These are phyloP conservation scores for Aspergillus melleus DNA, from an alignment of 2,329 filamentous ascomycete species.

Conservation along the genomic window DNA sequence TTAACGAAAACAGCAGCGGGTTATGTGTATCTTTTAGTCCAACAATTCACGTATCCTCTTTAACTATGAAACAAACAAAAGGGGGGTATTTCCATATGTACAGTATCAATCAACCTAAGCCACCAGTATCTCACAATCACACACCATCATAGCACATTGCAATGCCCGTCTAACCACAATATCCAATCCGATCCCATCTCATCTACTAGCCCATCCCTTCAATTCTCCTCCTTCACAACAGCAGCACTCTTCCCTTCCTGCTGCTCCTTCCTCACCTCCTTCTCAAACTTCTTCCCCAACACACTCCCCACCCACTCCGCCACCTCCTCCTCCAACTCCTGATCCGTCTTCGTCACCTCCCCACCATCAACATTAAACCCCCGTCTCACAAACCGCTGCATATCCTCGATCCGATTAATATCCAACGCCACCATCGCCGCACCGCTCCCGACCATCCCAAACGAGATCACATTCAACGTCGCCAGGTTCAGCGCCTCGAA, in stretches of 20 bases:
- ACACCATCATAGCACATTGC: background rate
- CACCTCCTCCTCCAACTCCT: slow-evolving; percentile 54
- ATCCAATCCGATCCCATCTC: background rate
- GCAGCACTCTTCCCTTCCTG: slow-evolving; percentile 1
- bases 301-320: slow-evolving; percentile 54
- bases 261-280: slow-evolving; percentile 38
- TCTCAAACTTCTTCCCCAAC: slow-evolving; percentile 50
- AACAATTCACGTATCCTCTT: background rate
- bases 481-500: slow-evolving; percentile 81
- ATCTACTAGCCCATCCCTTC: no score
- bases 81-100: slow-evolving; percentile 6
- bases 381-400: slow-evolving; percentile 60
- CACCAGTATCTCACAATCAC: background rate
- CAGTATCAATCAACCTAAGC: background rate
- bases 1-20: background rate
- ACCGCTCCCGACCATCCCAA: slow-evolving; percentile 73
- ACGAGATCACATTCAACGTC: slow-evolving; percentile 78
- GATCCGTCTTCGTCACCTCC: slow-evolving; percentile 51
- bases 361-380: slow-evolving; percentile 54
- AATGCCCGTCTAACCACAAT: background rate
- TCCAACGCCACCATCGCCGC: slow-evolving; percentile 76
- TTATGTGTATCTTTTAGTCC: background rate
- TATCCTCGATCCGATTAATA: slow-evolving; percentile 67
- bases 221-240: background rate
- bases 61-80: background rate